Evolutionary conservation across 2,329 filamentous ascomycete genomes (phyloP).

Genomic region (Penicillium sclerotiorum): DNA sequence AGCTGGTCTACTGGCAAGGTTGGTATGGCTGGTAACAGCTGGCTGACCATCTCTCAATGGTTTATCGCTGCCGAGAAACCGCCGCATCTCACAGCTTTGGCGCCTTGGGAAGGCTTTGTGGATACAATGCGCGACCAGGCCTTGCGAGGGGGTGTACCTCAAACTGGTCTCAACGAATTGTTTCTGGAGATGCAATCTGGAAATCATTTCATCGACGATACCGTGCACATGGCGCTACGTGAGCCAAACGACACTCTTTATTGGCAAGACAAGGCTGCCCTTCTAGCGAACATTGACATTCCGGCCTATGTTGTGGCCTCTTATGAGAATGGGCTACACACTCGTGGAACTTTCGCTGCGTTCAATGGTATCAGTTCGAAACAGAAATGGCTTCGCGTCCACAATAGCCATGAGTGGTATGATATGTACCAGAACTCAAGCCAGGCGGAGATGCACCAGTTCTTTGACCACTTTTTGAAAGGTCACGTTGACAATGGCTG

Average conservation of each 20-base stretch:
- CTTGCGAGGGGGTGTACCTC: neutral
- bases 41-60: constrained; percentile 1
- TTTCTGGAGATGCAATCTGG: neutral
- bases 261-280: neutral
- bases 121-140: neutral
- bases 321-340: neutral
- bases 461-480: neutral
- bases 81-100: neutral
- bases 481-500: neutral
- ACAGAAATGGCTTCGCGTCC: neutral
- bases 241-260: neutral
- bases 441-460: neutral
- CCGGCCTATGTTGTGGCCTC: neutral
- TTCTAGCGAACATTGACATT: neutral
- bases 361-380: neutral
- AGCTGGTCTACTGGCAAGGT: neutral
- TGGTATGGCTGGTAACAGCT: neutral
- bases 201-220: neutral
- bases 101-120: neutral
- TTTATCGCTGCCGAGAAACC: constrained; percentile 1
- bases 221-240: neutral
- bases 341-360: neutral
- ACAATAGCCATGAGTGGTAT: neutral
- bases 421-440: neutral
- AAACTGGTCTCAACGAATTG: neutral